Base-by-base conservation (phyloP, 306 rosid genomes). In the Citrullus mucosospermus region DNA sequence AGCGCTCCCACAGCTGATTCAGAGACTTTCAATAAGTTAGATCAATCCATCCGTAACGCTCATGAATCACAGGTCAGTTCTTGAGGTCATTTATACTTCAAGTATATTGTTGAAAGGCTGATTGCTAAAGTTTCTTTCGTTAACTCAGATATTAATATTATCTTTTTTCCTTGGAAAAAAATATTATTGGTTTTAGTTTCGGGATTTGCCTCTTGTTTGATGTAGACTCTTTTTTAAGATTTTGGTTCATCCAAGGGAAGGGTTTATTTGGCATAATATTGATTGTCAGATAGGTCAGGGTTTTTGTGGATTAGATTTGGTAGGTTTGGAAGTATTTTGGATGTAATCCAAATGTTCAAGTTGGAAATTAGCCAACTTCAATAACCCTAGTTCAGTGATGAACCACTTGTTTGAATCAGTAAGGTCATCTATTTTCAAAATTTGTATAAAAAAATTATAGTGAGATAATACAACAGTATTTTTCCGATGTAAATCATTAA, bases 1-100 rank as follows among this genome's bases (percentile, higher is more conserved):
- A 90, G 85, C 81, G 93, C 93, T 82, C 99, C 99, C 70, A 95
- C 99, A 0, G 97, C 87, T 65, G 99, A 95, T 82, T 88, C 97
- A 62, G 99, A 95, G 85, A 68, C 81, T 71, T 91, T 86, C 81
- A 62, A 82, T 80, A 95, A 92, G 86, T 59, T 92, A 83, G 92
- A 90, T 76, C 89, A 85, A 84, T 80, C 97, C 80, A 86, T 78
- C 55, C 96, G 95, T 61, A 97, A 91, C 53, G 87, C 83, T 62
- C 87, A 78, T 68, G 99, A 96, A 86, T 90, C 99, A 73, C 90
- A 85, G 89, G 99, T 92, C 80, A 81, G 90, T 83, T 78, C 51
- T 78, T 57, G 78, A 75, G 68, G 65, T 69, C 66, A 12, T 38
- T 25, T 66, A 66, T 69, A 12, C 79, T 48, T 32, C 78, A 61